phyloP scores from a whole-genome alignment of 805 yeast species.

The Candida stauntonica region DNA sequence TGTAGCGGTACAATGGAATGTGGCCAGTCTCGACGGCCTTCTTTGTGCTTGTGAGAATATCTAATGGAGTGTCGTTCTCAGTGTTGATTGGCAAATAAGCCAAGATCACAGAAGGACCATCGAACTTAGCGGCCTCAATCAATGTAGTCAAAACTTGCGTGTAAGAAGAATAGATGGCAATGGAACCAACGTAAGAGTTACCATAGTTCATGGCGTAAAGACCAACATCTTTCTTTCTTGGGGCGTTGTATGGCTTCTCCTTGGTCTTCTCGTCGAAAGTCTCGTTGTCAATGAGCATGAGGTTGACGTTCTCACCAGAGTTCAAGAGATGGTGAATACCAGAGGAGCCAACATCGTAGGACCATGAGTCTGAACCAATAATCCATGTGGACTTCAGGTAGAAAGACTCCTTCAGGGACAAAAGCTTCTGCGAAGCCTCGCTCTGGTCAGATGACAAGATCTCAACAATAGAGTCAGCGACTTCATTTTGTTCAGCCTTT shows the following conservation, averaged over 20 bases:
- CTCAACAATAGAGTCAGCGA: constrained; percentile 30
- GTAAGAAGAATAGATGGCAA: constrained; percentile 89
- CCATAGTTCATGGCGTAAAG: constrained; percentile 93
- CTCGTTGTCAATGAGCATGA: constrained; percentile 84
- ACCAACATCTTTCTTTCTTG: constrained; percentile 87
- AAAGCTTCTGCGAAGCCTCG: constrained; percentile 39
- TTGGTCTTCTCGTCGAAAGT: constrained; percentile 45
- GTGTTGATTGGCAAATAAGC: constrained; percentile 79
- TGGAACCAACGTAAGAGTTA: constrained; percentile 85
- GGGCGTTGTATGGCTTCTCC: constrained; percentile 31
- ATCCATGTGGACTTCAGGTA: constrained; percentile 64
- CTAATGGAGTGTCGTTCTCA: constrained; percentile 65
- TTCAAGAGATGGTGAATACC: constrained; percentile 84
- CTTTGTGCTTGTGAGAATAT: constrained; percentile 81
- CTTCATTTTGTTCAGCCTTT: constrained; percentile 3
- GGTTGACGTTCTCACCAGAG: constrained; percentile 71
- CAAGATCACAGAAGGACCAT: constrained; percentile 88
- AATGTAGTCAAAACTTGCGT: constrained; percentile 88
- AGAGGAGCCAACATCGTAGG: constrained; percentile 86
- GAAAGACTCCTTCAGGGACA: constrained; percentile 44
- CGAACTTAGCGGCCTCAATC: constrained; percentile 80
- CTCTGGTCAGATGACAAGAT: constrained; percentile 39
- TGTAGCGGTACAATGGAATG: constrained; percentile 91
- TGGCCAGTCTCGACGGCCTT: constrained; percentile 88
- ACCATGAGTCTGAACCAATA: constrained; percentile 93